Evolutionary conservation across 306 rosid species (phyloP).

Genomic region (Pyrus betulifolia): DNA sequence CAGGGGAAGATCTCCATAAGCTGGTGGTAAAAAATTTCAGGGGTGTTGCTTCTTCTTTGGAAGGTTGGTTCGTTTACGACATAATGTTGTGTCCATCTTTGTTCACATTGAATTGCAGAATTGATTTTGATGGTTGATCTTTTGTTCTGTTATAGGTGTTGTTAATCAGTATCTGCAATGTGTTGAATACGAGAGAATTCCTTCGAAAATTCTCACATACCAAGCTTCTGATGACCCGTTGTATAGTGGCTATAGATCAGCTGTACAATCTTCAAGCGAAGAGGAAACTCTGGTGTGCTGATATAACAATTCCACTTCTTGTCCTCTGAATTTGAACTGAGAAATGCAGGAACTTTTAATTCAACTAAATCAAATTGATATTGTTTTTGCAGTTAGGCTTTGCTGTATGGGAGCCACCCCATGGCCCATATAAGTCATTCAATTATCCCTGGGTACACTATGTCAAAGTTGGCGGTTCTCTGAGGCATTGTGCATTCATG

Average conservation of each 20-base stretch:
- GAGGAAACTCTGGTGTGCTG: constrained; percentile 63
- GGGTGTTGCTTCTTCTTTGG: constrained; percentile 62
- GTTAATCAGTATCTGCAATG: constrained; percentile 59
- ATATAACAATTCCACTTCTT: neutral
- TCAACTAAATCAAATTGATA: neutral
- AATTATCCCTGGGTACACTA: constrained; percentile 67
- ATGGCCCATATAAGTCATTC: constrained; percentile 57
- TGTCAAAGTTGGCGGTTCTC: constrained; percentile 55
- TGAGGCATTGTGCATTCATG: constrained; percentile 77
- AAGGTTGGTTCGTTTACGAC: constrained; percentile 29
- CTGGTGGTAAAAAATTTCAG: constrained; percentile 61
- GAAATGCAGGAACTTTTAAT: neutral
- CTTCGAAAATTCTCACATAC: constrained; percentile 63
- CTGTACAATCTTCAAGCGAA: constrained; percentile 60
- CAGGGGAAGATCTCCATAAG: constrained; percentile 83
- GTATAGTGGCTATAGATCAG: constrained; percentile 65
- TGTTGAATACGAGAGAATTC: constrained; percentile 57
- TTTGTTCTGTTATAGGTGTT: constrained; percentile 34
- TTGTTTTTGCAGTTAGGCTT: constrained; percentile 45
- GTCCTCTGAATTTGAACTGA: neutral
- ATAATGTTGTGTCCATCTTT: neutral
- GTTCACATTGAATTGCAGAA: neutral
- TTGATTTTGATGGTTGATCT: constrained; percentile 2
- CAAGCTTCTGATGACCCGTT: constrained; percentile 75
- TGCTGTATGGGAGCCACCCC: constrained; percentile 83